A percentile compares a stretch with the other conserved stretches of the same genome.
Evolutionary conservation across 2,329 filamentous ascomycete genomes (phyloP).

Genomic region (Cordyceps fumosorosea): DNA sequence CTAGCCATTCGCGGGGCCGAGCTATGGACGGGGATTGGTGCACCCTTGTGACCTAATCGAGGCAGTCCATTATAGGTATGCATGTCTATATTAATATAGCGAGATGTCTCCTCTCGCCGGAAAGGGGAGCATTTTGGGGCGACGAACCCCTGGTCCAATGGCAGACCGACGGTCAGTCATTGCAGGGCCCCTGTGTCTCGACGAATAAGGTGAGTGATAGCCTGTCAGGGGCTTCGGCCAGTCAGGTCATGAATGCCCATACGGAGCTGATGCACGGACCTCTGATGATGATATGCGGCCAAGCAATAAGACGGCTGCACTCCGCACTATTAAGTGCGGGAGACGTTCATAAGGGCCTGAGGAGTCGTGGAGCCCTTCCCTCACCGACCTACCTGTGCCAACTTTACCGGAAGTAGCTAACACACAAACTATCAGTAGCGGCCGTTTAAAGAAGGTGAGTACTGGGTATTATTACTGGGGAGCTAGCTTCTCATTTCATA

Average conservation of each 20-base stretch:
- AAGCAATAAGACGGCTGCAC: not conserved
- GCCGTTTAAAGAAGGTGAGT: not conserved
- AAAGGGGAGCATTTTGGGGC: not conserved
- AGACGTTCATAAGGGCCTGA: not conserved
- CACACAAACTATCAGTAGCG: not conserved
- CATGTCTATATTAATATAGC: too few species aligned
- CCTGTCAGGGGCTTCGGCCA: not conserved
- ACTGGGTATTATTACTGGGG: too few species aligned
- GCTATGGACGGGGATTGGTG: not conserved
- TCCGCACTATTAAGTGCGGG: not conserved
- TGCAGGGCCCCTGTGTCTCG: not conserved
- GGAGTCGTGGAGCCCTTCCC: not conserved
- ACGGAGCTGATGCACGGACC: not conserved
- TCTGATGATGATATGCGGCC: not conserved
- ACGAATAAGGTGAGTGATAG: not conserved
- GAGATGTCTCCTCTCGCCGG: not conserved
- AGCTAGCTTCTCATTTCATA: not conserved
- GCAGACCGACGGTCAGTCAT: not conserved
- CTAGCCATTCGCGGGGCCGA: not conserved
- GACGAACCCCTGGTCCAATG: not conserved
- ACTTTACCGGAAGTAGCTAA: not conserved
- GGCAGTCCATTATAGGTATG: not conserved
- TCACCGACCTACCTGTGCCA: not conserved
- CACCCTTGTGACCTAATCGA: not conserved
- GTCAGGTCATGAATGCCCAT: not conserved